phyloP scores from a whole-genome alignment of 352 stramenopile species.

The Plasmopara halstedii region DNA sequence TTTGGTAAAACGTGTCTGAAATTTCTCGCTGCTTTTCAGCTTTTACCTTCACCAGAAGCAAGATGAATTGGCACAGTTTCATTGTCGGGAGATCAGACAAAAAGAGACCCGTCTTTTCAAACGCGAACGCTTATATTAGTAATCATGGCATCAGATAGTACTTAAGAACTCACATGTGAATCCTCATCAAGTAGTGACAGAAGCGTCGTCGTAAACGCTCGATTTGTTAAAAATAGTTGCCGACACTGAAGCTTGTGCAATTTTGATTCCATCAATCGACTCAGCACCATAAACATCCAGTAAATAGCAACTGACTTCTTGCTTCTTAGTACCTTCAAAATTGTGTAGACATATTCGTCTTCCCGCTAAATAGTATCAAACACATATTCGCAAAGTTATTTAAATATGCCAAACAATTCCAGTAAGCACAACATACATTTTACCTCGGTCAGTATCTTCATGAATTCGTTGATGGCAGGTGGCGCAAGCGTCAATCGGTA shows the following conservation, averaged over 20 bases:
- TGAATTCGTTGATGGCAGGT: slow-evolving; percentile 63
- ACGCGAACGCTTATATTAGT: slow-evolving; percentile 1
- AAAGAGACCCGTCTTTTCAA: slow-evolving; percentile 39
- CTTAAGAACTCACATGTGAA: slow-evolving; percentile 29
- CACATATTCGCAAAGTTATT: neutral
- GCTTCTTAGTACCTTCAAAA: slow-evolving; percentile 54
- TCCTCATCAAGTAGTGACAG: slow-evolving; percentile 70
- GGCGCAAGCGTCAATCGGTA: slow-evolving; percentile 60
- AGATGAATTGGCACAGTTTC: slow-evolving; percentile 69
- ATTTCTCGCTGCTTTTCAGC: slow-evolving; percentile 55
- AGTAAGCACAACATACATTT: neutral
- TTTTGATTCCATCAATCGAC: slow-evolving; percentile 60
- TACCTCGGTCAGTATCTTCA: slow-evolving; percentile 72
- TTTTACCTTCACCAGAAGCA: slow-evolving; percentile 57
- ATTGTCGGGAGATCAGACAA: slow-evolving; percentile 70
- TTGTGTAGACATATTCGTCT: slow-evolving; percentile 62
- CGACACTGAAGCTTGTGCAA: slow-evolving; percentile 44
- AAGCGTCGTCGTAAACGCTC: slow-evolving; percentile 48
- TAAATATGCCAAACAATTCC: neutral
- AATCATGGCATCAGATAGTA: neutral
- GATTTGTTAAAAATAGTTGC: slow-evolving; percentile 57
- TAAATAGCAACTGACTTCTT: slow-evolving; percentile 52
- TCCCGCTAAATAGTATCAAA: slow-evolving; percentile 31
- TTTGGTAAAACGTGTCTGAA: slow-evolving; percentile 58
- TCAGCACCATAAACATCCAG: slow-evolving; percentile 68